A percentile compares a stretch with the other conserved stretches of the same genome.
Conservation (phyloP, 768 basidiomycete species). For the Mycena capillaripes region DNA sequence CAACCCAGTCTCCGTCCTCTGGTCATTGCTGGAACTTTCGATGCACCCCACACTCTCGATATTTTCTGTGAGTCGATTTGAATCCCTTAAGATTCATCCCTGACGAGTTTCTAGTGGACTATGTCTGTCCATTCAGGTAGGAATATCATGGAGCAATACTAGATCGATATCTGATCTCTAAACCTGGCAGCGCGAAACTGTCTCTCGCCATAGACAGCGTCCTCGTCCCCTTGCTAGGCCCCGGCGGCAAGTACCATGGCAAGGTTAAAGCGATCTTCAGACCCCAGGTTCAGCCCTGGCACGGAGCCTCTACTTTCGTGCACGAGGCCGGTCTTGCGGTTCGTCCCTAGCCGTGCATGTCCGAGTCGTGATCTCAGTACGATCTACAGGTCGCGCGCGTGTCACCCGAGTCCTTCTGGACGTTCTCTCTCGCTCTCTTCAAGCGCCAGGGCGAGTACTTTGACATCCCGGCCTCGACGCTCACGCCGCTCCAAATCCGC, state of each 20-base stretch:
- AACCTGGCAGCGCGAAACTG: conserved; percentile 66
- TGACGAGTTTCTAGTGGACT: conserved; percentile 71
- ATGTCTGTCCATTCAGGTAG: conserved; percentile 88
- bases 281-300: conserved; percentile 86
- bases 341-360: conserved; percentile 34
- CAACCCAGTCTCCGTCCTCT: conserved; percentile 80
- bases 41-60: conserved; percentile 85
- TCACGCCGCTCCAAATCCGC: conserved; percentile 81
- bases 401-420: conserved; percentile 84
- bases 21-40: conserved; percentile 68
- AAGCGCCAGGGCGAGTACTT: conserved; percentile 83
- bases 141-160: too few species aligned
- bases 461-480: conserved; percentile 77
- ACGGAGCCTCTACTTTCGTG: conserved; percentile 77
- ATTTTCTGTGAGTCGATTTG: conserved; percentile 70
- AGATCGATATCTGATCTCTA: conserved; percentile 5
- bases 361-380: background rate
- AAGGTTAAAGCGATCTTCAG: conserved; percentile 83
- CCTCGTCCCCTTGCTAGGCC: conserved; percentile 69
- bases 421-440: conserved; percentile 80
- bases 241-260: conserved; percentile 74
- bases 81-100: background rate
- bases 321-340: conserved; percentile 91
- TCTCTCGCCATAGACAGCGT: conserved; percentile 70
- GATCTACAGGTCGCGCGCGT: conserved; percentile 71